These are phyloP conservation scores for Calocybe indica DNA, from an alignment of 768 basidiomycete genomes.

Conservation along the genomic window DNA sequence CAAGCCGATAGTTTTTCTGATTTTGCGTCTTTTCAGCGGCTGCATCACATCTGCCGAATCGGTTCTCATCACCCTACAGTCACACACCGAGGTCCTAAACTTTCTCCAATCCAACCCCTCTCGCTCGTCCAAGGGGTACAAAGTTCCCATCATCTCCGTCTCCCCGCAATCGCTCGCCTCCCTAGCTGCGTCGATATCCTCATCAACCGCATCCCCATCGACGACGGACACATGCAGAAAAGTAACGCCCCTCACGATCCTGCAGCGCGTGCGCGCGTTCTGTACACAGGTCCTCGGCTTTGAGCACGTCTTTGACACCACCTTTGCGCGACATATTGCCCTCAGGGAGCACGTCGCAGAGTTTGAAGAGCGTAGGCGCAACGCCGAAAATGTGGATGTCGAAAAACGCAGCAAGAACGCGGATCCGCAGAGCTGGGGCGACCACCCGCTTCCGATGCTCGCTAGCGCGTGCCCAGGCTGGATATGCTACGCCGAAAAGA, in stretches of 20 bases:
- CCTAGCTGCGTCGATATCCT: constrained; percentile 50
- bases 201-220: constrained; percentile 25
- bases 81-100: constrained; percentile 85
- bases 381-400: constrained; percentile 7
- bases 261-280: constrained; percentile 70
- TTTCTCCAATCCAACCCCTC: constrained; percentile 57
- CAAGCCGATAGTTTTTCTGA: neutral
- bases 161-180: constrained; percentile 86
- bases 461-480: constrained; percentile 97
- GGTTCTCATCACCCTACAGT: constrained; percentile 92
- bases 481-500: constrained; percentile 99
- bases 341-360: constrained; percentile 79
- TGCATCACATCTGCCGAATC: constrained; percentile 99
- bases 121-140: constrained; percentile 23
- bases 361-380: constrained; percentile 63
- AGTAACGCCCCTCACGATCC: constrained; percentile 39
- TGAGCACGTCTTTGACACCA: constrained; percentile 87
- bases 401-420: neutral
- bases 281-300: constrained; percentile 65
- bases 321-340: constrained; percentile 85
- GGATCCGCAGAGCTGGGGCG: constrained; percentile 12
- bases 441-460: constrained; percentile 68
- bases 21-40: constrained; percentile 46
- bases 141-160: constrained; percentile 74
- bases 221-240: constrained; percentile 26